Evolutionary conservation across 225 moss, liverwort and hornwort genomes (phyloP), one percentile per base, ranked within the genome.

Genomic region (Asterella californica): DNA sequence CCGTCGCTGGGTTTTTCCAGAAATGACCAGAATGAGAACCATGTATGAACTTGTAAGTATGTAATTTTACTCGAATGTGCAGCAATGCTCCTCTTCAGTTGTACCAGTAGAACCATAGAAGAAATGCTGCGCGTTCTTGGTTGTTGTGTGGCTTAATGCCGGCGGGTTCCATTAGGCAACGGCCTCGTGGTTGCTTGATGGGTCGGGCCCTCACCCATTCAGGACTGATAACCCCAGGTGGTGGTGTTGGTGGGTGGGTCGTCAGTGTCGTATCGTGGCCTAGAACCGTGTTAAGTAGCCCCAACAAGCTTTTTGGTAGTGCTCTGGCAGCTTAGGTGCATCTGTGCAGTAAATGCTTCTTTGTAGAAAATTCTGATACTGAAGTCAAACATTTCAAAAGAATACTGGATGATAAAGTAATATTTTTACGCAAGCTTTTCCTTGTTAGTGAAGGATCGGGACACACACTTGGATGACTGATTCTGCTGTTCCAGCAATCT

Each of bases 1-100:
- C 86, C 6, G 75, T 94, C 66, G 81, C 62, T 59, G 82, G 85
- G 54, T 93, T 93, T 77, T 94, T 97, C 77, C 61, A 63, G 48
- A 33, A 36, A 30, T 9, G 17, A 24, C 4, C 32, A 27, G 17
- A 15, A 64, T 24, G n/a, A 29, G 61, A 30, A 54, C 62, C 19
- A 74, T 42, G 42, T 42, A 32, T 1, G 47, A 30, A 6, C 76
- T 74, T 47, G 79, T 54, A 67, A 64, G 50, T 77, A n/a, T 36
- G 70, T 66, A 34, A 45, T 33, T n/a, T 53, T 19, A 74, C 30
- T 53, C 52, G 12, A 53, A 30, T 73, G 21, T 53, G 74, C 30
- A 74, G 52, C 30, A 53, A 15, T 33, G 21, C 0, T 65, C n/a
- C 32, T 33, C 65, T 29, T 65, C 32, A 65, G 14, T 71, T 71